Conservation (phyloP, 441 rosid genomes). For the Mallotus japonicus region DNA sequence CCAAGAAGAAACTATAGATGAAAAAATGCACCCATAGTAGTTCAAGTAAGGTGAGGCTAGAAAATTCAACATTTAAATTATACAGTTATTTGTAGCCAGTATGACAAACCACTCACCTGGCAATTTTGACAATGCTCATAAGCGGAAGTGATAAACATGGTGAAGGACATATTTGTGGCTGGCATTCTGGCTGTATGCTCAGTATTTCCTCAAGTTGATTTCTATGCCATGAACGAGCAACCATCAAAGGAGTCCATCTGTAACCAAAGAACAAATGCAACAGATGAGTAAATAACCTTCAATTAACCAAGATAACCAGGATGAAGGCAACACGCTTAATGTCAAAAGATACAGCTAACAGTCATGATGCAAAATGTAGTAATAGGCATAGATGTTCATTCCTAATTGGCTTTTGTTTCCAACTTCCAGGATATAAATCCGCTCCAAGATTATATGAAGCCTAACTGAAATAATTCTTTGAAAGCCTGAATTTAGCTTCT, state of each 20-base stretch:
- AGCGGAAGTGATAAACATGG: conserved; percentile 84
- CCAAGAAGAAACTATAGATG: background rate
- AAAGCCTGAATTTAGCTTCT: background rate
- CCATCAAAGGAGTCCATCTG: conserved; percentile 91
- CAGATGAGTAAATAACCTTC: conserved; percentile 13
- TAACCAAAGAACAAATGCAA: conserved; percentile 22
- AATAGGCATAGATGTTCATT: background rate
- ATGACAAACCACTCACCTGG: conserved; percentile 51
- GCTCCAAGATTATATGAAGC: background rate
- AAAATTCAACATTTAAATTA: background rate
- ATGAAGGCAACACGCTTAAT: conserved; percentile 3
- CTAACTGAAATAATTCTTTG: background rate
- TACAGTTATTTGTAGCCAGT: background rate
- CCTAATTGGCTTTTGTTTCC: background rate
- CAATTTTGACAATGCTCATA: conserved; percentile 86
- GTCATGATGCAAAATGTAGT: conserved; percentile 10
- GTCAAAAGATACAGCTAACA: background rate
- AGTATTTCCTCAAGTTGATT: conserved; percentile 77
- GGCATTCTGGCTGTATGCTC: conserved; percentile 42
- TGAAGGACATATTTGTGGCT: conserved; percentile 48
- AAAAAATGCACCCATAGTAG: background rate
- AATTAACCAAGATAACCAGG: background rate
- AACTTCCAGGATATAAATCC: background rate
- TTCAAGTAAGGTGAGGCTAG: background rate
- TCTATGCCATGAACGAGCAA: conserved; percentile 90